Conservation (phyloP, 257 asterid species). For the Parsonsia alboflavescens region DNA sequence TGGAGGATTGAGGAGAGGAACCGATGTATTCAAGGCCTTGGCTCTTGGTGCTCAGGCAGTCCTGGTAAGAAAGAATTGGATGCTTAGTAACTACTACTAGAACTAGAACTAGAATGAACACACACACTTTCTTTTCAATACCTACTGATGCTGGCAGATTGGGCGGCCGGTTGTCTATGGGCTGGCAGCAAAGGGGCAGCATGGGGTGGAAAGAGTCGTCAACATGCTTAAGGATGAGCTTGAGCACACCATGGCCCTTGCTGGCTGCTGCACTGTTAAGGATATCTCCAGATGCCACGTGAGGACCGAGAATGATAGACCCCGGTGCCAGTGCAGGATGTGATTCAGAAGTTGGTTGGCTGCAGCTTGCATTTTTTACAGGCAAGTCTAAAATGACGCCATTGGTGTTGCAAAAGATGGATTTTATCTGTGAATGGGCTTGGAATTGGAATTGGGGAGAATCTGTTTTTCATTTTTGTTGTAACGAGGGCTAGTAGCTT, state of each 20-base stretch:
- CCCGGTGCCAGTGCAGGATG: conserved; percentile 22
- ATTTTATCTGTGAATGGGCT: too few relatives aligned
- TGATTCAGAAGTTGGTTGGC: too few relatives aligned
- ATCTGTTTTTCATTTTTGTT: too few relatives aligned
- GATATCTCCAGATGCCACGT: conserved; percentile 47
- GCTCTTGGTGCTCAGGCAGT: conserved; percentile 69
- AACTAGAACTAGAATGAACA: too few relatives aligned
- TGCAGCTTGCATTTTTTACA: too few relatives aligned
- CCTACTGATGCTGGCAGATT: conserved; percentile 29
- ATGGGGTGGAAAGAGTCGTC: conserved; percentile 43
- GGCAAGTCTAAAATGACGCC: too few relatives aligned
- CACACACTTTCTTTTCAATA: neutral
- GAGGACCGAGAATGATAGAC: conserved; percentile 32
- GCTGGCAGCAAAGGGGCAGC: conserved; percentile 52
- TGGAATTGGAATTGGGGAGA: too few relatives aligned
- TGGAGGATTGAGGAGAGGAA: conserved; percentile 71
- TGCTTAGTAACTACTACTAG: too few relatives aligned
- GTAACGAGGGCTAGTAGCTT: too few relatives aligned
- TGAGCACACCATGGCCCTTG: conserved; percentile 54
- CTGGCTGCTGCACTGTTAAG: conserved; percentile 48
- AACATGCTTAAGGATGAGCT: conserved; percentile 54
- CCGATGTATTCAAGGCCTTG: conserved; percentile 66
- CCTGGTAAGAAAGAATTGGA: conserved; percentile 29
- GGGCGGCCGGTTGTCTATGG: conserved; percentile 56
- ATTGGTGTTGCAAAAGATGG: too few relatives aligned